phyloP scores from a whole-genome alignment of 2,329 filamentous ascomycete species.

The Neopestalotiopsis rosae region DNA sequence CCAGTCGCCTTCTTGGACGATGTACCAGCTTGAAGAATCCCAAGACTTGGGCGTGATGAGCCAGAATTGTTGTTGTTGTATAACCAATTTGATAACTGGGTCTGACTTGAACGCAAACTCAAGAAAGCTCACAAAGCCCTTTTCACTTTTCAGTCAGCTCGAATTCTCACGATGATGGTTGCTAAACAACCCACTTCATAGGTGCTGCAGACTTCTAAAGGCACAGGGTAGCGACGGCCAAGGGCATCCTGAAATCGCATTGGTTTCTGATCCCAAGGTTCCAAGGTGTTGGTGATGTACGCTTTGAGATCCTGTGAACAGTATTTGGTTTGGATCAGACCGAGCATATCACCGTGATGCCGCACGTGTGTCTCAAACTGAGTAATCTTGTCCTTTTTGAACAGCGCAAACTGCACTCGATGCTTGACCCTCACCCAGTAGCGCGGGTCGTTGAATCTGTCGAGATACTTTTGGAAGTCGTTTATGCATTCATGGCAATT shows the following conservation, averaged over 20 bases:
- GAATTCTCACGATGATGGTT: accelerated
- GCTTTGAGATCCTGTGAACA: neutral
- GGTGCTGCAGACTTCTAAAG: neutral
- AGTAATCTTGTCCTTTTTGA: neutral
- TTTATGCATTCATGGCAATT: neutral
- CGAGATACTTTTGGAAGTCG: neutral
- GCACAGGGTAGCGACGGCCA: neutral
- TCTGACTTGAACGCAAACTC: neutral
- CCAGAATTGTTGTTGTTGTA: neutral
- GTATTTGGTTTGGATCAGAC: neutral
- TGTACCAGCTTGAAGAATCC: neutral
- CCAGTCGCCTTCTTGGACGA: neutral
- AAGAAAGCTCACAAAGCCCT: neutral
- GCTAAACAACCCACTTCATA: neutral
- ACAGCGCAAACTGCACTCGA: neutral
- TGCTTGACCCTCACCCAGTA: neutral
- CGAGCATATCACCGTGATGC: neutral
- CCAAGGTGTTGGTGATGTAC: neutral
- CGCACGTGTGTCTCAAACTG: neutral
- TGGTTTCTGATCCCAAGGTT: neutral
- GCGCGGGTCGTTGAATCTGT: neutral
- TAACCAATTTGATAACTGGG: accelerated
- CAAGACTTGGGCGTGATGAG: neutral
- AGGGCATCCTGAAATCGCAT: neutral
- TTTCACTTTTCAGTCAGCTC: neutral